Evolutionary conservation across 1,284 basidiomycete species (phyloP), one percentile per base, ranked within the genome.

Genomic region (Leccinum griseonigrum): DNA sequence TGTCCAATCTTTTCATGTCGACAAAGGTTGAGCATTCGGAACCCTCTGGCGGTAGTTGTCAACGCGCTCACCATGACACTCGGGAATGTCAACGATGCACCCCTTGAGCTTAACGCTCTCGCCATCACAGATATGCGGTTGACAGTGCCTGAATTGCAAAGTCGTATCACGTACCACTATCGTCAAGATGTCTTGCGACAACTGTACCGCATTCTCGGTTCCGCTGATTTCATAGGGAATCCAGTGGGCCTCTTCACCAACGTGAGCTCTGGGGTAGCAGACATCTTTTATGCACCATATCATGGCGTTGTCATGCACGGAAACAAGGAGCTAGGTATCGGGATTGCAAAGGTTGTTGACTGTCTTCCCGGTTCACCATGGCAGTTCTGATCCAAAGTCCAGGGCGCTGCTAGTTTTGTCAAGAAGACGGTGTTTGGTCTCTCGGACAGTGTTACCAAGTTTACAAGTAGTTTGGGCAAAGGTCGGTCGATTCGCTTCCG

Each of bases 201-300:
- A 74, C 82, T 99, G 10, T 98, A 99, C 76, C 90, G 97, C 32
- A 94, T 99, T 31, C 83, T 99, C 8, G 97, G 97, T 31, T 97
- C 95, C 3, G 96, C 97, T 1, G 97, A 99, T 76, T 98, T 99
- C 78, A 89, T 93, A 64, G 91, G 87, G 8, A 92, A 92, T 70
- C 97, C 97, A 5, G 95, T 98, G 32, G 97, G 97, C 13, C 82
- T 99, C 57, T 99, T 99, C 82, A 98, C 94, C 64, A 99, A 98
- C 71, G 96, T 99, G 72, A 97, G 94, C 72, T 98, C 95, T 28
- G 97, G 97, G n/a, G 94, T 99, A 8, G 92, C 93, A 54, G 97
- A 99, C 75, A 96, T 99, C 68, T 99, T 99, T 81, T 98, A 99
- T 71, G 97, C 98, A 76, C 97, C 97, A 9, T 98, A 97, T 81